phyloP scores from a whole-genome alignment of 768 basidiomycete species.

The Cystofilobasidium capitatum region DNA sequence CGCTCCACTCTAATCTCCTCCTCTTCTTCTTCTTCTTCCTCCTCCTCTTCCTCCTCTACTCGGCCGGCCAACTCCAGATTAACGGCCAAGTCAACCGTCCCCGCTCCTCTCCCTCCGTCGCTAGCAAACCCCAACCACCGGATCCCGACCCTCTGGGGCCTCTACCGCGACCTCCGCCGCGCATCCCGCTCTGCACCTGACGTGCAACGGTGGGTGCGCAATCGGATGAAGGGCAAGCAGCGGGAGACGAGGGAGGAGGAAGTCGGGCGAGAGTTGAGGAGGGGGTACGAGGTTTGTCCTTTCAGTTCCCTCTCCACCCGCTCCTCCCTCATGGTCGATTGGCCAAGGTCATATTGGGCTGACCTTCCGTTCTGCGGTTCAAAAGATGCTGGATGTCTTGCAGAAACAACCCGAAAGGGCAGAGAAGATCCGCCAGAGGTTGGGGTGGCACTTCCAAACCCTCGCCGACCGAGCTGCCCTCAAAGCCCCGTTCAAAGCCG shows the following conservation, averaged over 20 bases:
- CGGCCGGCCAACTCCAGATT: neutral
- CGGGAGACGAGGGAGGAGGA: neutral
- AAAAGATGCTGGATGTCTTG: no score
- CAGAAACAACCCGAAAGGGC: no score
- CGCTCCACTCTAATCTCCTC: neutral
- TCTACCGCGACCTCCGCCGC: constrained; percentile 5
- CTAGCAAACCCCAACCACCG: neutral
- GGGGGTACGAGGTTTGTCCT: neutral
- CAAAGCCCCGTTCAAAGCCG: no score
- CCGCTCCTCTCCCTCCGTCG: neutral
- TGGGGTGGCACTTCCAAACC: no score
- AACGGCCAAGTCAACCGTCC: neutral
- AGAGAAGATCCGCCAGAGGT: no score
- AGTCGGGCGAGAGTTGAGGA: neutral
- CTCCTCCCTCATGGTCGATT: no score
- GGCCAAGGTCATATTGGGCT: no score
- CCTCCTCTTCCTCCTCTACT: neutral
- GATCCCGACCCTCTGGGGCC: constrained; percentile 5
- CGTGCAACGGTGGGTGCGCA: neutral
- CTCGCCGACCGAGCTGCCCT: no score
- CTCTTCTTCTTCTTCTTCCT: neutral
- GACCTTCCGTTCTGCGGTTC: no score
- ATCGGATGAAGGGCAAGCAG: neutral
- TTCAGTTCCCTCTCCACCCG: no score
- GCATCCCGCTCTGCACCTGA: no score